phyloP scores from a whole-genome alignment of 176 grass and related monocot genomes.

The Paspalum vaginatum region DNA sequence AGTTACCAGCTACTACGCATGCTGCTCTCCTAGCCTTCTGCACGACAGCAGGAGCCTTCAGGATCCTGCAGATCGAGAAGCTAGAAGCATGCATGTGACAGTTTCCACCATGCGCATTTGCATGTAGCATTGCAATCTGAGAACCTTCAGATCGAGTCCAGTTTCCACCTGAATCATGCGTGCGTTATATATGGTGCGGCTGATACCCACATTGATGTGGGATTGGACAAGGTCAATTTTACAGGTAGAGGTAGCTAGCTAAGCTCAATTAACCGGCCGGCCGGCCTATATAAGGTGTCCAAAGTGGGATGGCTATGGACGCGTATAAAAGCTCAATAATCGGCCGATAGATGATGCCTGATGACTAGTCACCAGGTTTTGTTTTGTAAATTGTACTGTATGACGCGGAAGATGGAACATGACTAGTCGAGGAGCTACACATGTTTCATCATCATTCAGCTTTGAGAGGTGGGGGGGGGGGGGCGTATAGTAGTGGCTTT shows the following conservation, averaged over 20 bases:
- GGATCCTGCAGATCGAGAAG: neutral
- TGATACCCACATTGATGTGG: neutral
- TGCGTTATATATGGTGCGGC: neutral
- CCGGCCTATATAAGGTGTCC: no score
- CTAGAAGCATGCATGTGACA: neutral
- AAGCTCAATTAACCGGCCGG: neutral
- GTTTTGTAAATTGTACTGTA: no score
- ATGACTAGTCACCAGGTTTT: neutral
- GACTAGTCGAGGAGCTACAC: conserved; percentile 3
- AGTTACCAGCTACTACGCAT: neutral
- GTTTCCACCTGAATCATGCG: neutral
- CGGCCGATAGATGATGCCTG: neutral
- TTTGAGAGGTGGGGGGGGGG: neutral
- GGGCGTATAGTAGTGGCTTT: conserved; percentile 8
- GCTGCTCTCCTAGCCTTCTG: neutral
- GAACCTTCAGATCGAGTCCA: neutral
- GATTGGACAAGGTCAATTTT: neutral
- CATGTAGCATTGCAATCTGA: neutral
- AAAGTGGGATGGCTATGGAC: neutral
- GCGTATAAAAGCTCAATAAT: neutral
- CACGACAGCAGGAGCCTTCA: neutral
- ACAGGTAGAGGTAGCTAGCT: no score
- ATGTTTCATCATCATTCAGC: conserved; percentile 39
- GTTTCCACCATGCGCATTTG: neutral
- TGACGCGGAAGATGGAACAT: neutral